Evolutionary conservation across 169 alveolate genomes (phyloP).

Genomic region (Plasmodium gaboni): DNA sequence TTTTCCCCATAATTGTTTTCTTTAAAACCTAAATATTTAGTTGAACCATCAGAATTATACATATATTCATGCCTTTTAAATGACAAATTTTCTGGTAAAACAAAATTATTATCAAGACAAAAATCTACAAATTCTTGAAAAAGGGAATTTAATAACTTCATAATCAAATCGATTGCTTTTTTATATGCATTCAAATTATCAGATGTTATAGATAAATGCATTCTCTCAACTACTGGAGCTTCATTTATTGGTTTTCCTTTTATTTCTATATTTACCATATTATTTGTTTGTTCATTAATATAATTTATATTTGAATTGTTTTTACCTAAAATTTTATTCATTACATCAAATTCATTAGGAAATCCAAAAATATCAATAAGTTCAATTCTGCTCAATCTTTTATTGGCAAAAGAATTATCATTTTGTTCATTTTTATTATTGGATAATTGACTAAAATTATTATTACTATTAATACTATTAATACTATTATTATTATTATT

Average conservation of each 20-base stretch:
- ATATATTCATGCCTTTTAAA: constrained; percentile 87
- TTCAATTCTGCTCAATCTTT: constrained; percentile 84
- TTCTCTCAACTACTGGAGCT: constrained; percentile 87
- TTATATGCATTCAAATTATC: constrained; percentile 79
- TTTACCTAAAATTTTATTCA: constrained; percentile 83
- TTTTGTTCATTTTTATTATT: constrained; percentile 22
- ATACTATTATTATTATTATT: neutral
- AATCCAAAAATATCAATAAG: constrained; percentile 86
- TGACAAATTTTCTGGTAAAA: constrained; percentile 78
- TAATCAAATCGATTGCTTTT: constrained; percentile 82
- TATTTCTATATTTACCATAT: constrained; percentile 82
- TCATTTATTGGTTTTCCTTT: constrained; percentile 87
- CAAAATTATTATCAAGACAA: constrained; percentile 75
- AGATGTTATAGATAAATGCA: constrained; percentile 83
- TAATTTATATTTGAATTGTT: constrained; percentile 85
- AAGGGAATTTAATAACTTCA: constrained; percentile 83
- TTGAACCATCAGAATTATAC: constrained; percentile 78
- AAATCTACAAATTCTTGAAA: constrained; percentile 84
- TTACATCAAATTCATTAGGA: constrained; percentile 88
- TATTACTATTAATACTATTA: neutral
- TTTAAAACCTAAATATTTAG: constrained; percentile 81
- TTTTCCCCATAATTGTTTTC: constrained; percentile 60
- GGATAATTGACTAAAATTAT: neutral
- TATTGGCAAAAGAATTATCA: constrained; percentile 57
- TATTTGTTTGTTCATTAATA: constrained; percentile 83